These are phyloP conservation scores for Leonotis leonurus DNA, from an alignment of 257 asterid genomes.

Conservation along the genomic window DNA sequence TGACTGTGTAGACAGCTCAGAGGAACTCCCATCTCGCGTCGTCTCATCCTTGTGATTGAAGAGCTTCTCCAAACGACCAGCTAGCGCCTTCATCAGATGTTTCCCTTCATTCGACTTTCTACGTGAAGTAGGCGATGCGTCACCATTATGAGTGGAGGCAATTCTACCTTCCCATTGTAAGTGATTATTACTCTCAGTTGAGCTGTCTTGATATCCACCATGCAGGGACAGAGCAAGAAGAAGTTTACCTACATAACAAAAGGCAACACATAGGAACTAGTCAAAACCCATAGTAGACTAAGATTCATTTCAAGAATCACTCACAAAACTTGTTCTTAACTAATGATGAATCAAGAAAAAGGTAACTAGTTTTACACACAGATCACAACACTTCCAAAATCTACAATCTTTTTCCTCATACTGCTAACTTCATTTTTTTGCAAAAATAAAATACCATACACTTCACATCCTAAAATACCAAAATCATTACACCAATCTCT, in stretches of 20 bases:
- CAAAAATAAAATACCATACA: not conserved
- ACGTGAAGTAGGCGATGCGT: constrained; percentile 19
- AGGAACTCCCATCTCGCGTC: constrained; percentile 29
- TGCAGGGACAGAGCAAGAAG: constrained; percentile 64
- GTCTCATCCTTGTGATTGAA: constrained; percentile 52
- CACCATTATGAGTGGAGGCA: constrained; percentile 26
- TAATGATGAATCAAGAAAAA: not conserved
- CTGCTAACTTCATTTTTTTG: not conserved
- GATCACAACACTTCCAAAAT: no score
- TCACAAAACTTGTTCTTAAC: not conserved
- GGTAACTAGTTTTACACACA: not conserved
- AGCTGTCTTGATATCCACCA: constrained; percentile 41
- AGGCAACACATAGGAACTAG: not conserved
- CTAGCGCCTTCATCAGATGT: constrained; percentile 55
- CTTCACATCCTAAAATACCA: not conserved
- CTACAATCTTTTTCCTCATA: no score
- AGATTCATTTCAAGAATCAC: not conserved
- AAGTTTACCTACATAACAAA: constrained; percentile 52
- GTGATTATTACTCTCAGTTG: constrained; percentile 12
- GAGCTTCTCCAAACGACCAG: constrained; percentile 57
- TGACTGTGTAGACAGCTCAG: constrained; percentile 41
- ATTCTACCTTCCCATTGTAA: constrained; percentile 25
- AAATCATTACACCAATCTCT: not conserved
- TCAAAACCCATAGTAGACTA: not conserved
- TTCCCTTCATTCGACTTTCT: constrained; percentile 49